Evolutionary conservation across 257 asterid species (phyloP), one percentile per base, ranked within the genome.

Genomic region (Euphrasia confusa): DNA sequence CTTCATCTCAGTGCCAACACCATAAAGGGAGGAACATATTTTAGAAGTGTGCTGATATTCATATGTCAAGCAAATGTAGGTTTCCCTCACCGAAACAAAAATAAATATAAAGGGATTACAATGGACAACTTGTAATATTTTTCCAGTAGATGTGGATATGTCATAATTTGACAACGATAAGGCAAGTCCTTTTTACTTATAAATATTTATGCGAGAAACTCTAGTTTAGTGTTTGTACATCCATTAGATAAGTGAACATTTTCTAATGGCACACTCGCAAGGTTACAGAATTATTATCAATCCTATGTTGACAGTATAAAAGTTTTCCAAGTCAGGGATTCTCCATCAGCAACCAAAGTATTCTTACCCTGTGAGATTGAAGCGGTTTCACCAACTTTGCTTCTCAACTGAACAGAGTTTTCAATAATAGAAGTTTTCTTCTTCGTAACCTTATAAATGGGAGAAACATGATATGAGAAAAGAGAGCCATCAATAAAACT

Each of bases 351-450:
- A 71, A 18, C 53, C 71, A 44, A 72, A 50, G 2, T 15, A 54
- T 48, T 62, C 70, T 67, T 84, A 88, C 99, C 99, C 74, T 70
- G 82, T 66, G 95, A 89, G 65, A 93, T 81, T 7, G 77, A 71
- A 66, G 94, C 88, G 32, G 75, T 69, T 77, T 86, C 99, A 66
- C 97, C 94, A 67, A 89, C 77, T 77, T 83, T 89, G 71, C 71
- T 68, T 81, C 85, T 89, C 76, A 93, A 77, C 77, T 79, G 84
- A 69, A 66, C 61, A 61, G 73, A 75, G 53, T 79, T 81, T 75
- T 84, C 97, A 61, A 92, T 83, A 63, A 92, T 86, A 67, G 94
- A 84, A 56, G 96, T 85, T 81, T 93, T 93, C 83, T 89, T 89
- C 35, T 90, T 70, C 0, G 99, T 85, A 78, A 93, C 99, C 99